phyloP scores from a whole-genome alignment of 2,329 filamentous ascomycete species.

The Diaporthe destruens region DNA sequence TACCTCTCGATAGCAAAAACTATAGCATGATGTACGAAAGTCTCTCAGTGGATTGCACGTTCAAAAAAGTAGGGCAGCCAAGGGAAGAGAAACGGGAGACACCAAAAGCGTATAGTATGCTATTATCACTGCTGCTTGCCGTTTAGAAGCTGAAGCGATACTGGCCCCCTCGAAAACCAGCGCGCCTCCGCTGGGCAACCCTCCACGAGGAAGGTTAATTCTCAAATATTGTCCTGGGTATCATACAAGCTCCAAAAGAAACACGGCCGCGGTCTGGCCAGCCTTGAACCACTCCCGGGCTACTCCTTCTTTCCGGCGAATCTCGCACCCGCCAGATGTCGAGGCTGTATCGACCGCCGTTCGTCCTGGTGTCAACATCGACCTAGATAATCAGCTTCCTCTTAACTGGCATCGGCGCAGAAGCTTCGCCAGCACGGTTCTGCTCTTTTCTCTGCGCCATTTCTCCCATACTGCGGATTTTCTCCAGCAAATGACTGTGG shows the following conservation, averaged over 20 bases:
- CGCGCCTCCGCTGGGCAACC: neutral
- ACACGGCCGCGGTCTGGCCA: neutral
- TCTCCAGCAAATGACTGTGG: slow-evolving; percentile 67
- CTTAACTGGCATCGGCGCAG: slow-evolving; percentile 60
- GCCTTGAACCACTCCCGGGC: neutral
- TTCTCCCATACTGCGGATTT: slow-evolving; percentile 62
- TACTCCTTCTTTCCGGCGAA: neutral
- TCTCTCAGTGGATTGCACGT: neutral
- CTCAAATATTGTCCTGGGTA: neutral
- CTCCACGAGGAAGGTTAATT: neutral
- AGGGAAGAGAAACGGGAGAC: neutral
- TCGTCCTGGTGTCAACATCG: neutral
- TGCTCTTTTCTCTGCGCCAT: slow-evolving; percentile 51
- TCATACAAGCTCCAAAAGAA: slow-evolving; percentile 29
- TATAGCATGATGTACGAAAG: neutral
- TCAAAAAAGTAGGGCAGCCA: neutral
- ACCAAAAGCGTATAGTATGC: neutral
- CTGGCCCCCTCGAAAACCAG: neutral
- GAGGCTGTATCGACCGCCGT: neutral
- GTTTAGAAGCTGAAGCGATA: neutral
- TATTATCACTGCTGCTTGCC: neutral
- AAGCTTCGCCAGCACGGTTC: slow-evolving; percentile 49
- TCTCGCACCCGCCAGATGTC: neutral
- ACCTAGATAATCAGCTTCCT: slow-evolving; percentile 56
- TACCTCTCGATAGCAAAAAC: neutral